Evolutionary conservation across 2,329 filamentous ascomycete genomes (phyloP).

Genomic region (Tolypocladium tropicale): DNA sequence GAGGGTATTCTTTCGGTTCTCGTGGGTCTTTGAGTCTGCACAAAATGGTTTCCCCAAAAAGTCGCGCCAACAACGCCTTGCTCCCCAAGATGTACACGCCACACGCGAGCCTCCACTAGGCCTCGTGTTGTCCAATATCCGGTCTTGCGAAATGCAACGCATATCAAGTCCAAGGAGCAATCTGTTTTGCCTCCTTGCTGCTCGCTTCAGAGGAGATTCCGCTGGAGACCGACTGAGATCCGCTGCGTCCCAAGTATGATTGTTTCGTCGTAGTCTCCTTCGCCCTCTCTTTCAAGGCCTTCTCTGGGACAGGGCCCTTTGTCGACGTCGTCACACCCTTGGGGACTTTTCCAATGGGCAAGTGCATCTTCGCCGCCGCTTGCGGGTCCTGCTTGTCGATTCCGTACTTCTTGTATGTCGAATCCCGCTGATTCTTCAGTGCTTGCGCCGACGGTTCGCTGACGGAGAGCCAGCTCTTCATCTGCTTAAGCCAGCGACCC

Average conservation of each 20-base stretch:
- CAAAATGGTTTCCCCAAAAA: background rate
- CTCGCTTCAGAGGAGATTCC: slow-evolving; percentile 21
- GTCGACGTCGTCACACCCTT: slow-evolving; percentile 34
- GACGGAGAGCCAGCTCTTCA: slow-evolving; percentile 38
- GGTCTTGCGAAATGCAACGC: background rate
- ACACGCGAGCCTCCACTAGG: slow-evolving; percentile 6
- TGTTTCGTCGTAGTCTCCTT: slow-evolving; percentile 19
- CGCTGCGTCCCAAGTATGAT: slow-evolving; percentile 15
- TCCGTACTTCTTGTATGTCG: slow-evolving; percentile 32
- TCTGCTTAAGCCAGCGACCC: slow-evolving; percentile 27
- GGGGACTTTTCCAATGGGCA: slow-evolving; percentile 34
- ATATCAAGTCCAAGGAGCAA: slow-evolving; percentile 20
- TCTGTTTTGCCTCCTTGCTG: slow-evolving; percentile 17
- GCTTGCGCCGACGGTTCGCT: slow-evolving; percentile 41
- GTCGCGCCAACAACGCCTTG: background rate
- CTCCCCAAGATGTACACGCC: background rate
- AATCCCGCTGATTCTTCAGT: slow-evolving; percentile 33
- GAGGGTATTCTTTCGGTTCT: background rate
- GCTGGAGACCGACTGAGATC: slow-evolving; percentile 23
- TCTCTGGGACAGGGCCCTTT: slow-evolving; percentile 35
- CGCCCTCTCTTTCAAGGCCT: slow-evolving; percentile 24
- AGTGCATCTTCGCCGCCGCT: slow-evolving; percentile 34
- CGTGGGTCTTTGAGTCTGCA: background rate
- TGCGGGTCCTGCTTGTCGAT: slow-evolving; percentile 31
- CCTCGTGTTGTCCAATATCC: background rate